These are phyloP conservation scores for Abrus precatorius DNA, from an alignment of 306 rosid genomes.

Conservation along the genomic window DNA sequence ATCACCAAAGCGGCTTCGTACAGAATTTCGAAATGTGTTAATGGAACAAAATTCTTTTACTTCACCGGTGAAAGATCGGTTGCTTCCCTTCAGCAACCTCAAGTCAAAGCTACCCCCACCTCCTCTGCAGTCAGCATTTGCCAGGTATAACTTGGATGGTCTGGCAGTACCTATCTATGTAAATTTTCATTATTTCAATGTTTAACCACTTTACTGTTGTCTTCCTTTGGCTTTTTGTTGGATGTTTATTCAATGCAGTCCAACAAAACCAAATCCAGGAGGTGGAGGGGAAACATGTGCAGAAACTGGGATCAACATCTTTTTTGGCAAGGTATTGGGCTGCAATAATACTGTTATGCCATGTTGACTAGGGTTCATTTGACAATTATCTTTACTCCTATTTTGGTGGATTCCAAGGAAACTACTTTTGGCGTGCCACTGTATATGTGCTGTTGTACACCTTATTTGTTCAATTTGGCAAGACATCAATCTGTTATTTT, in stretches of 20 bases:
- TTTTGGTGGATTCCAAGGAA: constrained; percentile 8
- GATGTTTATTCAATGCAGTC: constrained; percentile 65
- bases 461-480: constrained; percentile 1
- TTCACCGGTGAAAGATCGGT: constrained; percentile 94
- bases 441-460: not conserved
- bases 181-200: constrained; percentile 33
- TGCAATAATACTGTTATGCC: constrained; percentile 24
- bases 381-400: not conserved
- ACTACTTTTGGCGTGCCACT: not conserved
- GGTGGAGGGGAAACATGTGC: constrained; percentile 99
- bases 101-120: constrained; percentile 88
- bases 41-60: constrained; percentile 84
- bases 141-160: constrained; percentile 67
- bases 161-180: constrained; percentile 30
- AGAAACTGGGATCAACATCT: constrained; percentile 91
- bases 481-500: constrained; percentile 21
- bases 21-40: constrained; percentile 74
- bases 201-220: constrained; percentile 22
- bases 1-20: constrained; percentile 84
- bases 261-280: constrained; percentile 97
- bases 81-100: constrained; percentile 68
- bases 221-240: constrained; percentile 29
- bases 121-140: constrained; percentile 96
- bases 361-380: constrained; percentile 31
- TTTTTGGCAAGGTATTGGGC: constrained; percentile 84